Base-by-base conservation (phyloP, 768 basidiomycete species). In the Artomyces pyxidatus region DNA sequence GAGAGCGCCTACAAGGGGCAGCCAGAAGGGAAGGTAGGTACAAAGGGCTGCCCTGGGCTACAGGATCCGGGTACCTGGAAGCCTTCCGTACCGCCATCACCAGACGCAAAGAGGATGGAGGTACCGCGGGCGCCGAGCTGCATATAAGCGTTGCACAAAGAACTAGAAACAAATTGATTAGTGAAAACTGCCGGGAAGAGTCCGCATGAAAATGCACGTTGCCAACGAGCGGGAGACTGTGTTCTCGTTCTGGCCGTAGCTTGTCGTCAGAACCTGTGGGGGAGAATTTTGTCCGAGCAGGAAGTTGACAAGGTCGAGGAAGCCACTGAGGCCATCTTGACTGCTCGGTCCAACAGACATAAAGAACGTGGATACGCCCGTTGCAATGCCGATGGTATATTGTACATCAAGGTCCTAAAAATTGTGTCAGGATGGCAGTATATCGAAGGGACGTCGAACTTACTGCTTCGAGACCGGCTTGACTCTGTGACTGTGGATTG, bases 391-490 rank as follows among this genome's bases (percentile, higher is more conserved):
- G 32, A 61, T 50, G 7, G 60, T 60, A 28, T 58, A 61, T 19
- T 63, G 53, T 22, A 55, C 58, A 45, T 63, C 61, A 29, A 63
- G 47, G 52, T 59, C 54, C 55, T 50, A n/a, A 68, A 66, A 0
- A 72, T 66, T 4, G n/a, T n/a, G n/a, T n/a, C n/a, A n/a, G n/a
- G n/a, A n/a, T n/a, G n/a, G n/a, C n/a, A n/a, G n/a, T n/a, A n/a
- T 29, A 21, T 21, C 14, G 6, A 14, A 10, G 25, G n/a, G 14
- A 9, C n/a, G n/a, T 40, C 2, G 40, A 10, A 59, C 63, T 45
- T 42, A 66, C 65, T 25, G 69, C 69, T 52, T 71, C 69, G 17
- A 61, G 52, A 19, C 69, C 69, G 1, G 67, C 68, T 14, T 61
- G 22, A 8, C 29, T 30, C 3, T 59, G 49, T 9, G 54, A 37